These are phyloP conservation scores for Talaromyces sp. DNA, from an alignment of 2,329 filamentous ascomycete genomes.

Conservation along the genomic window DNA sequence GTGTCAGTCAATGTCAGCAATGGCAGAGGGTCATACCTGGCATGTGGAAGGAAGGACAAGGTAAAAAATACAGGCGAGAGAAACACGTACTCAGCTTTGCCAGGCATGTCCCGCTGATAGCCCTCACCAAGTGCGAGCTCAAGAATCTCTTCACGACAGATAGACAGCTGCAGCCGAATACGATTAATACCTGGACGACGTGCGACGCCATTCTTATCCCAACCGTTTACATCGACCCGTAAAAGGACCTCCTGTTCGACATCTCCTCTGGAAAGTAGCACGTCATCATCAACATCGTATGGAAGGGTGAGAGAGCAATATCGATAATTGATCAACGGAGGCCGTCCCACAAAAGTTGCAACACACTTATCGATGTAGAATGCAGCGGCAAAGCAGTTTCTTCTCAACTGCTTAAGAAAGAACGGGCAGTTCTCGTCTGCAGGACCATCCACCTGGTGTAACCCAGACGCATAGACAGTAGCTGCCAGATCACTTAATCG, in stretches of 20 bases:
- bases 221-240: constrained; percentile 25
- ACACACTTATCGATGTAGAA: constrained; percentile 32
- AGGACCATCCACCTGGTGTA: constrained; percentile 40
- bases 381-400: constrained; percentile 28
- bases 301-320: constrained; percentile 31
- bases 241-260: constrained; percentile 20
- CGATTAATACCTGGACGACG: constrained; percentile 25
- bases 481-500: constrained; percentile 25
- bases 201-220: constrained; percentile 24
- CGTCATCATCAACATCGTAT: constrained; percentile 32
- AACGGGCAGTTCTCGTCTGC: constrained; percentile 30
- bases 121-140: constrained; percentile 24
- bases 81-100: constrained; percentile 18
- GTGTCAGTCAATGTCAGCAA: background rate
- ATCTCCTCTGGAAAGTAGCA: constrained; percentile 23
- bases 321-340: constrained; percentile 30
- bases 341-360: constrained; percentile 32
- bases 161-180: constrained; percentile 26
- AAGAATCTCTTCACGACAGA: constrained; percentile 25
- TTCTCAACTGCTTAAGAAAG: constrained; percentile 31
- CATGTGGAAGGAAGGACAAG: background rate
- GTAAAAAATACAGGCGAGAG: background rate
- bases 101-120: constrained; percentile 24
- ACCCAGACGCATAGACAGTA: constrained; percentile 22
- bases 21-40: background rate